Conservation (phyloP, 2,329 filamentous ascomycete genomes). For the Sordariomycetes sp. region DNA sequence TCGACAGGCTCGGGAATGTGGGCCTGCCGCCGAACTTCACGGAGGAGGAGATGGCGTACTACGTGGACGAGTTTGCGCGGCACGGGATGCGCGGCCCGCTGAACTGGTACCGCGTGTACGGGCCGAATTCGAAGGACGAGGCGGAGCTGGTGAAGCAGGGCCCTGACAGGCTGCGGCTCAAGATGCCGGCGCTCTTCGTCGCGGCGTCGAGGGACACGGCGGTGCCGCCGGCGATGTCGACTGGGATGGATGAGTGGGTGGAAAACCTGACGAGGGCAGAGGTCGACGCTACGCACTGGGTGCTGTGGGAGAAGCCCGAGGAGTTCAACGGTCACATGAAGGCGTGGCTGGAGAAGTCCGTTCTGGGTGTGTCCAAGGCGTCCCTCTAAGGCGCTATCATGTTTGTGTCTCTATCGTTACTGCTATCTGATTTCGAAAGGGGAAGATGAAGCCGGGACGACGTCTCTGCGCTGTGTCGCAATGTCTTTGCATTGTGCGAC, state of each 20-base stretch:
- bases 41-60: slow-evolving; percentile 65
- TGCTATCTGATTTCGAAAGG: not conserved
- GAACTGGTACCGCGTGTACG: slow-evolving; percentile 77
- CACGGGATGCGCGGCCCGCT: slow-evolving; percentile 69
- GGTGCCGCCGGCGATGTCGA: slow-evolving; percentile 60
- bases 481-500: not conserved
- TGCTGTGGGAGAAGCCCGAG: slow-evolving; percentile 59
- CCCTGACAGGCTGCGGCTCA: slow-evolving; percentile 33
- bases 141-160: slow-evolving; percentile 40
- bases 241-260: slow-evolving; percentile 59
- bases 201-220: slow-evolving; percentile 60
- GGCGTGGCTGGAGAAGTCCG: slow-evolving; percentile 48
- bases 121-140: slow-evolving; percentile 72
- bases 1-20: slow-evolving; percentile 52
- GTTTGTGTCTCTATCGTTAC: not conserved
- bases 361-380: slow-evolving; percentile 16
- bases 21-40: slow-evolving; percentile 48
- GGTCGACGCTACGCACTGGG: slow-evolving; percentile 72
- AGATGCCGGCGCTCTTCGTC: slow-evolving; percentile 64
- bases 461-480: not conserved
- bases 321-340: slow-evolving; percentile 60
- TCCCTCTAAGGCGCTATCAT: slow-evolving; percentile 19
- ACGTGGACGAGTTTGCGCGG: slow-evolving; percentile 59
- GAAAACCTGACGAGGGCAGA: slow-evolving; percentile 53
- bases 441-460: not conserved